phyloP scores from a whole-genome alignment of 1,284 basidiomycete genomes.

The Heliocybe sulcata region DNA sequence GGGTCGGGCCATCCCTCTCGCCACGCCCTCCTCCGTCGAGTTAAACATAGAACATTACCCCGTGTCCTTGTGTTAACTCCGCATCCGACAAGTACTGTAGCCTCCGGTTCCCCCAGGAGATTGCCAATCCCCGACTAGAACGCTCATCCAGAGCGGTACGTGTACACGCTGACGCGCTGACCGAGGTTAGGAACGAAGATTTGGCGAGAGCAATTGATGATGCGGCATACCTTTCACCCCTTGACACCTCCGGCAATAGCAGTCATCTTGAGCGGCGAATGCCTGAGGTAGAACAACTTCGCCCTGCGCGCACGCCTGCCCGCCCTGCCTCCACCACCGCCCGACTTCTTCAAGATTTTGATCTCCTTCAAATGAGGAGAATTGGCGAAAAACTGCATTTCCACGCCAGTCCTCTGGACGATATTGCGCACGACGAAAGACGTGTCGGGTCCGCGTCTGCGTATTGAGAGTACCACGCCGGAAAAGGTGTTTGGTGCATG shows the following conservation, averaged over 20 bases:
- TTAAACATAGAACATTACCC: too few species aligned
- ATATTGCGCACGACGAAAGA: slow-evolving; percentile 83
- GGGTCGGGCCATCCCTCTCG: too few species aligned
- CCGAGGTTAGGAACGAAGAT: background rate
- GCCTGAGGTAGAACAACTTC: slow-evolving; percentile 72
- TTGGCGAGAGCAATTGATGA: background rate
- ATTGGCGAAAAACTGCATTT: slow-evolving; percentile 83
- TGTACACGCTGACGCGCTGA: background rate
- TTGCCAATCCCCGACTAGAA: too few species aligned
- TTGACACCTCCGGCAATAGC: slow-evolving; percentile 53
- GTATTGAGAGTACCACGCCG: slow-evolving; percentile 77
- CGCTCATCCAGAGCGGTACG: too few species aligned
- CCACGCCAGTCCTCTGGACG: slow-evolving; percentile 82
- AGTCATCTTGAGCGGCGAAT: slow-evolving; percentile 77
- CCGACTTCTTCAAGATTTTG: slow-evolving; percentile 58
- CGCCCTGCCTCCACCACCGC: slow-evolving; percentile 35
- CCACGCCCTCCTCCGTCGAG: too few species aligned
- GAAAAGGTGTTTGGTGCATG: slow-evolving; percentile 76
- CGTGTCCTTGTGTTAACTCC: too few species aligned
- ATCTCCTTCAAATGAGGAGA: slow-evolving; percentile 85
- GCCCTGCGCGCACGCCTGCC: slow-evolving; percentile 57
- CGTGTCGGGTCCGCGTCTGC: slow-evolving; percentile 77
- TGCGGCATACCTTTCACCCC: background rate
- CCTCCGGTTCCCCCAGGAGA: too few species aligned
- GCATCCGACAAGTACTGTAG: too few species aligned